Conservation (phyloP, 257 asterid species). For the Solanum microdontum region DNA sequence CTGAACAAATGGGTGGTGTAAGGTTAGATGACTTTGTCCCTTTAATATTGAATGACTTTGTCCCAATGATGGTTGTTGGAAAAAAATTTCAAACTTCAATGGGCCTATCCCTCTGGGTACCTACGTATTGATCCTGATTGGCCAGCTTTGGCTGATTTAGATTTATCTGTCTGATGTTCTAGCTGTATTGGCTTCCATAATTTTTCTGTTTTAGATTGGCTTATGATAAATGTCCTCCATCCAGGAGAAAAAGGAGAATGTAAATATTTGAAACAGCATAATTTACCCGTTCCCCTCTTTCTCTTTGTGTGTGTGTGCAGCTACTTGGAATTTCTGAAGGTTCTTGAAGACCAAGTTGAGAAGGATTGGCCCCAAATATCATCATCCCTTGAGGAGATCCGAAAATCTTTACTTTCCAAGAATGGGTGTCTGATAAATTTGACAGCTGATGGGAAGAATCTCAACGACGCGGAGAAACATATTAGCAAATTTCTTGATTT, state of each 20-base stretch:
- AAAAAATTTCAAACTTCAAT: background rate
- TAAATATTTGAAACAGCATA: background rate
- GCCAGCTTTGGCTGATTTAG: background rate
- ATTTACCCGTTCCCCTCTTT: background rate
- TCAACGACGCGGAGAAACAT: conserved; percentile 50
- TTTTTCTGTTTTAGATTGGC: background rate
- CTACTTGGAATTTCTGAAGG: conserved; percentile 75
- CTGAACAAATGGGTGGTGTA: conserved; percentile 98
- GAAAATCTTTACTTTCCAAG: conserved; percentile 60
- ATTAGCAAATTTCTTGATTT: conserved; percentile 67
- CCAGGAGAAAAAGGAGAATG: background rate
- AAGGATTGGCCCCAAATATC: conserved; percentile 75
- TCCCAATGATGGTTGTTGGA: background rate
- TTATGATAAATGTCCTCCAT: background rate
- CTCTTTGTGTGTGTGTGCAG: conserved; percentile 30
- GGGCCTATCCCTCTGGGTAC: background rate
- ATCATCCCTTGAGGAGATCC: conserved; percentile 89
- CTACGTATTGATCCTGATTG: background rate
- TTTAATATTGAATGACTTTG: background rate
- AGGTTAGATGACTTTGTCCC: conserved; percentile 35
- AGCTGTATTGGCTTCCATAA: background rate
- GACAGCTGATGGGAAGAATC: conserved; percentile 81
- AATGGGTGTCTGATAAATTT: conserved; percentile 74
- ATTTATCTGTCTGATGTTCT: background rate
- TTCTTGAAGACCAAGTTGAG: conserved; percentile 71